Percentiles rank a stretch among this genome's conserved stretches.
These are phyloP conservation scores for Mortierella sp. DNA, from an alignment of 371 early-diverging fungal species.

Conservation along the genomic window DNA sequence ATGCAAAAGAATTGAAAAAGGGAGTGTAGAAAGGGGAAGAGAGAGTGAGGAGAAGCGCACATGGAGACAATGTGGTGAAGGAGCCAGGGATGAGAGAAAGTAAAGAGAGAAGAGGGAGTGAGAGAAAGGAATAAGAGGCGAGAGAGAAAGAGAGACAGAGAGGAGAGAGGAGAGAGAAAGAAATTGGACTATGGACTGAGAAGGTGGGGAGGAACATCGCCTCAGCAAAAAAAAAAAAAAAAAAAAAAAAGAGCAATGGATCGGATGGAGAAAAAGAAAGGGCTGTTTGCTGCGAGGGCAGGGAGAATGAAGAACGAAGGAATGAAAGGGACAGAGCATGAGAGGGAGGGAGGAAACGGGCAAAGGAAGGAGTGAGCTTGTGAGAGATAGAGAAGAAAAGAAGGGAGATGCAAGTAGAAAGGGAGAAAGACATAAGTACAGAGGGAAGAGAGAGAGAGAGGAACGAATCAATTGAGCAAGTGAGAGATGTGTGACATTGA, in stretches of 20 bases:
- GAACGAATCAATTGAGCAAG: background rate
- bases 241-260: background rate
- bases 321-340: background rate
- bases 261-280: too few relatives aligned
- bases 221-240: constrained; percentile 11
- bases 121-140: background rate
- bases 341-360: background rate
- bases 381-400: background rate
- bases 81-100: background rate
- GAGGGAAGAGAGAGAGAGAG: background rate
- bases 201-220: background rate
- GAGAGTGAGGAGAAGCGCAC: background rate
- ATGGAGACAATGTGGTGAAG: constrained; percentile 10
- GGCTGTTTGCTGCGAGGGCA: background rate
- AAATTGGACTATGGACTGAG: background rate
- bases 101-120: background rate
- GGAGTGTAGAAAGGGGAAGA: constrained; percentile 8
- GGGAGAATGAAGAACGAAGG: background rate
- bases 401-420: background rate
- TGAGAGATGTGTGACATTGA: background rate
- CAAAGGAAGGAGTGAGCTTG: background rate
- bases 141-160: background rate
- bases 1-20: background rate
- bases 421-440: background rate
- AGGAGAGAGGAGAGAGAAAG: constrained; percentile 3